Evolutionary conservation across 805 yeast species (phyloP).

Genomic region (Debaryomyces maramus): DNA sequence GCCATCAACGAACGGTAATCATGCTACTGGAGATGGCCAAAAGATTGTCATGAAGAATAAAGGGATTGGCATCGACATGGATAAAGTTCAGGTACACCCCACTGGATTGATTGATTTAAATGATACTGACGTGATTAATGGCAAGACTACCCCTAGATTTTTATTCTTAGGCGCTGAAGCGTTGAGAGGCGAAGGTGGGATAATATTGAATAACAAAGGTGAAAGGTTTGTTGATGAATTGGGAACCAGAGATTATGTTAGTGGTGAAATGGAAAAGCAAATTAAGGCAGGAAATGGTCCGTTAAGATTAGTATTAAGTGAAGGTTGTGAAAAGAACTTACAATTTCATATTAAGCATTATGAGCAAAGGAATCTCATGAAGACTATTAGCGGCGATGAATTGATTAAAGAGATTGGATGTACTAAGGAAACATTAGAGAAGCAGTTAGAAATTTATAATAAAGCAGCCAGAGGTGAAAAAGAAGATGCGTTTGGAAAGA

Average conservation of each 20-base stretch:
- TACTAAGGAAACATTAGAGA: constrained; percentile 24
- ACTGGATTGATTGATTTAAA: constrained; percentile 57
- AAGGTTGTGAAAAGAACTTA: constrained; percentile 45
- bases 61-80: constrained; percentile 61
- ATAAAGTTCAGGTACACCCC: constrained; percentile 67
- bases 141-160: constrained; percentile 46
- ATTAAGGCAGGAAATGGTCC: constrained; percentile 42
- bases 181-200: constrained; percentile 65
- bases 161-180: constrained; percentile 66
- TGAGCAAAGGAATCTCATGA: constrained; percentile 55
- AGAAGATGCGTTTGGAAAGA: constrained; percentile 46
- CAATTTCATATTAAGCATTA: constrained; percentile 58
- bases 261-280: constrained; percentile 54
- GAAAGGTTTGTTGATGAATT: constrained; percentile 61
- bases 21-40: constrained; percentile 66
- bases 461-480: constrained; percentile 41
- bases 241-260: constrained; percentile 59
- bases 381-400: constrained; percentile 43
- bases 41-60: constrained; percentile 51
- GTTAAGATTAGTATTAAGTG: constrained; percentile 50
- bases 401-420: constrained; percentile 41
- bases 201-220: constrained; percentile 52
- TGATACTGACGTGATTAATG: constrained; percentile 44
- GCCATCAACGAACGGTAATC: constrained; percentile 62
- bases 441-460: constrained; percentile 43